These are phyloP conservation scores for Hanseniaspora clermontiae DNA, from an alignment of 805 yeast species.

Conservation along the genomic window DNA sequence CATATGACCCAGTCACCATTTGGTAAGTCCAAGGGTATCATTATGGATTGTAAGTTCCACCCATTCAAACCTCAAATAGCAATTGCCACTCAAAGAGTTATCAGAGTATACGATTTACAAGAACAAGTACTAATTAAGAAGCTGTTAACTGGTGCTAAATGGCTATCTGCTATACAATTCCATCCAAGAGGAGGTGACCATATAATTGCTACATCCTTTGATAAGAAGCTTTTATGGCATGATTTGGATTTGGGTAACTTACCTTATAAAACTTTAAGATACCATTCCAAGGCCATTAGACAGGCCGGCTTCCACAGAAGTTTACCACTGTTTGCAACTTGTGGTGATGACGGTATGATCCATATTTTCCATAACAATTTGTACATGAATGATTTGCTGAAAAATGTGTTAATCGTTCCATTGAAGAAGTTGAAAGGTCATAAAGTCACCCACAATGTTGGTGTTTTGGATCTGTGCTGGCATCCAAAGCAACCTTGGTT, in stretches of 20 bases:
- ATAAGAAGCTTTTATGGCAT: conserved; percentile 93
- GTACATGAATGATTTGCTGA: conserved; percentile 78
- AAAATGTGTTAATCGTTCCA: conserved; percentile 91
- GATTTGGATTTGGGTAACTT: conserved; percentile 79
- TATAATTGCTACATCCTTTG: conserved; percentile 81
- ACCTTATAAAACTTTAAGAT: conserved; percentile 90
- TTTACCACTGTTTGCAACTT: conserved; percentile 84
- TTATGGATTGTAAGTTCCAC: conserved; percentile 93
- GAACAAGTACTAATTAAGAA: conserved; percentile 75
- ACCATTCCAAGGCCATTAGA: conserved; percentile 90
- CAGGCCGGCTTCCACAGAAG: conserved; percentile 74
- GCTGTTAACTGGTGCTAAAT: conserved; percentile 87
- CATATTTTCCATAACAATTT: conserved; percentile 95
- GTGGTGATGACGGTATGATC: conserved; percentile 84
- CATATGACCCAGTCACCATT: conserved; percentile 94
- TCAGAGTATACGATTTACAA: conserved; percentile 80
- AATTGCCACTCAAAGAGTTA: conserved; percentile 86
- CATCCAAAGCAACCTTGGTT: conserved; percentile 98
- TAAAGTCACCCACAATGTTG: conserved; percentile 61
- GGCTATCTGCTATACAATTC: conserved; percentile 82
- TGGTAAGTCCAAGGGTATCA: conserved; percentile 80
- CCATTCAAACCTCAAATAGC: conserved; percentile 89
- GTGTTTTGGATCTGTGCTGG: conserved; percentile 82
- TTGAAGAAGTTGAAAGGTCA: conserved; percentile 89
- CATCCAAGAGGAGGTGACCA: conserved; percentile 90